Conservation (phyloP, 805 yeast genomes). For the Ogataea haglerorum region DNA sequence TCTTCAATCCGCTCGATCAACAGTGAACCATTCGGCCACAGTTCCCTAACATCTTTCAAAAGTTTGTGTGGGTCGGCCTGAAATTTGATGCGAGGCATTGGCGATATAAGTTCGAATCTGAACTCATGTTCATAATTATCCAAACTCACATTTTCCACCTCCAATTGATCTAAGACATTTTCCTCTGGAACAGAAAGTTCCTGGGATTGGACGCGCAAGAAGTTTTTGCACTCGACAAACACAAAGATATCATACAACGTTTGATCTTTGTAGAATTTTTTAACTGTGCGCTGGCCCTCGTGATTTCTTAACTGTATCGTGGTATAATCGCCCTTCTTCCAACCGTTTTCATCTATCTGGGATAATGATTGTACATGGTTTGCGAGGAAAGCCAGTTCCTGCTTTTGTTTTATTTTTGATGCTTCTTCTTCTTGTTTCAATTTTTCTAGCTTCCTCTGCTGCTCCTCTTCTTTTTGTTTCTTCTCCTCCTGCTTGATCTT, state of each 20-base stretch:
- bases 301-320: slow-evolving; percentile 55
- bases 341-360: slow-evolving; percentile 8
- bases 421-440: slow-evolving; percentile 16
- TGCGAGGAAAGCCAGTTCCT: slow-evolving; percentile 24
- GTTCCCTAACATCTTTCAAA: slow-evolving; percentile 27
- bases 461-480: slow-evolving; percentile 26
- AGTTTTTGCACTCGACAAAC: slow-evolving; percentile 43
- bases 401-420: slow-evolving; percentile 12
- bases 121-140: slow-evolving; percentile 23
- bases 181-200: slow-evolving; percentile 13
- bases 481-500: slow-evolving; percentile 48
- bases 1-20: slow-evolving; percentile 30
- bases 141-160: slow-evolving; percentile 8
- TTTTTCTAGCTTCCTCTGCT: slow-evolving; percentile 16
- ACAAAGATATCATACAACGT: slow-evolving; percentile 46
- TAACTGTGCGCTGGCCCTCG: slow-evolving; percentile 47
- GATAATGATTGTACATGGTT: slow-evolving; percentile 9
- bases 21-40: slow-evolving; percentile 39
- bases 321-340: slow-evolving; percentile 33
- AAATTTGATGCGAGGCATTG: slow-evolving; percentile 35
- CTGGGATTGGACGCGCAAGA: slow-evolving; percentile 11
- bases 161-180: slow-evolving; percentile 9
- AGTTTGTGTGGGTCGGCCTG: slow-evolving; percentile 16
- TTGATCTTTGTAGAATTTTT: slow-evolving; percentile 39
- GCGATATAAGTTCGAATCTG: slow-evolving; percentile 34